These are phyloP conservation scores for Cutaneotrichosporon curvatum DNA, from an alignment of 1,284 basidiomycete species.

Conservation along the genomic window DNA sequence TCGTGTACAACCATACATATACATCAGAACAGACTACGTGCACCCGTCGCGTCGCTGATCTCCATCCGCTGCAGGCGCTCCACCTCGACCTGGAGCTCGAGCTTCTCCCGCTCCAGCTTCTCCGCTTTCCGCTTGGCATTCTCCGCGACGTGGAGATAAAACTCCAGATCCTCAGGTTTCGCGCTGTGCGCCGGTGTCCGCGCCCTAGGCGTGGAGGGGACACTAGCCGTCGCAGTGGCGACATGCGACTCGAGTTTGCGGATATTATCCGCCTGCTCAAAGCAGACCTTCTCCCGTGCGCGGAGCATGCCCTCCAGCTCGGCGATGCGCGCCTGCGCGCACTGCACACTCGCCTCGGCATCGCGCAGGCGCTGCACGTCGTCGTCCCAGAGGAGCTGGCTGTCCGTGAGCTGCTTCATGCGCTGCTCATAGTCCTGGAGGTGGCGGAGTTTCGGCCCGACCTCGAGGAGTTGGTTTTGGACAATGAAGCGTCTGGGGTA, in stretches of 20 bases:
- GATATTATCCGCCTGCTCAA: conserved; percentile 18
- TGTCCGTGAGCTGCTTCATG: conserved; percentile 37
- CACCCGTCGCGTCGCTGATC: conserved; percentile 1
- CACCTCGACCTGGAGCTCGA: conserved; percentile 21
- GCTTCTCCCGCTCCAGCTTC: conserved; percentile 30
- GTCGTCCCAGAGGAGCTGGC: conserved; percentile 34
- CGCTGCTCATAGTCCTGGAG: conserved; percentile 38
- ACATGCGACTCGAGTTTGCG: not conserved
- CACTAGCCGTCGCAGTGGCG: not conserved
- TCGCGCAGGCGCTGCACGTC: conserved; percentile 27
- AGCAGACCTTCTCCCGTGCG: conserved; percentile 20
- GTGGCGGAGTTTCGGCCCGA: conserved; percentile 32
- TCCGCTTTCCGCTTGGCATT: conserved; percentile 20
- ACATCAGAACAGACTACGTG: no score
- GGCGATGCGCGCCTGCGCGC: conserved; percentile 15
- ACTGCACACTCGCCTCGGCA: conserved; percentile 21
- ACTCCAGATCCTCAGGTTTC: conserved; percentile 1
- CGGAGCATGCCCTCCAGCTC: conserved; percentile 25
- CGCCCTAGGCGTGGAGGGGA: not conserved
- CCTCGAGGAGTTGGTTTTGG: conserved; percentile 34
- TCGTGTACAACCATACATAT: no score
- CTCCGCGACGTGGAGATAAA: conserved; percentile 25
- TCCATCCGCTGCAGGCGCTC: conserved; percentile 13
- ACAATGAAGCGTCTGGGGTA: conserved; percentile 26
- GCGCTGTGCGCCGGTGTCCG: not conserved